Percentiles rank a stretch among this genome's conserved stretches.
Evolutionary conservation across 1,284 basidiomycete genomes (phyloP).

Genomic region (Cryptococcus sp.): DNA sequence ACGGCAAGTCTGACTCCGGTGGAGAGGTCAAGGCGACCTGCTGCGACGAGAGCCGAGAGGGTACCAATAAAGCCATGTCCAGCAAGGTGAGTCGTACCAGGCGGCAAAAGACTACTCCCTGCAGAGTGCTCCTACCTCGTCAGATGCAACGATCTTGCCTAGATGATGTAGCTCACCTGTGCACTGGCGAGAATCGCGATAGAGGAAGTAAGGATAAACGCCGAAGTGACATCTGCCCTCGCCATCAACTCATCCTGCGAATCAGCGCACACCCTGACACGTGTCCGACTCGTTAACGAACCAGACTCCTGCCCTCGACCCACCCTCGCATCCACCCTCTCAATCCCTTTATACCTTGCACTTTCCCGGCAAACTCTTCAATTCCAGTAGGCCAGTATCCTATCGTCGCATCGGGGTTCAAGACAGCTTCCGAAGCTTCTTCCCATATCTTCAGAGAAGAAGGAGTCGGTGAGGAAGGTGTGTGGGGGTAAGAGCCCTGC

Average conservation of each 20-base stretch:
- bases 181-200: constrained; percentile 44
- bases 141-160: background rate
- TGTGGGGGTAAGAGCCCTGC: constrained; percentile 46
- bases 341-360: constrained; percentile 22
- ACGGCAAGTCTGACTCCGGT: constrained; percentile 41
- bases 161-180: constrained; percentile 24
- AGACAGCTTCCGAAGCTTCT: constrained; percentile 40
- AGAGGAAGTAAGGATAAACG: constrained; percentile 44
- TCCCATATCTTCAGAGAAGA: constrained; percentile 43
- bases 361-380: constrained; percentile 35
- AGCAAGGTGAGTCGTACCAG: constrained; percentile 38
- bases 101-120: constrained; percentile 30
- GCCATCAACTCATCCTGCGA: constrained; percentile 43
- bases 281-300: constrained; percentile 12
- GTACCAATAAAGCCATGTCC: constrained; percentile 47
- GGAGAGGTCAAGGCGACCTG: constrained; percentile 38
- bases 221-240: constrained; percentile 41
- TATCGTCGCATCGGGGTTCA: constrained; percentile 38
- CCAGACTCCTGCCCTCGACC: constrained; percentile 42
- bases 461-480: constrained; percentile 38
- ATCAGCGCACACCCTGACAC: constrained; percentile 9
- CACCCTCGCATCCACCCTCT: constrained; percentile 43
- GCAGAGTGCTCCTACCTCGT: constrained; percentile 34
- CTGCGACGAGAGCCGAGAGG: constrained; percentile 42
- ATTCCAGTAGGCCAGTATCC: constrained; percentile 38